Percentiles rank a stretch among this genome's conserved stretches.
phyloP scores from a whole-genome alignment of 148 eudicot species.

The Gaultheria prostrata region DNA sequence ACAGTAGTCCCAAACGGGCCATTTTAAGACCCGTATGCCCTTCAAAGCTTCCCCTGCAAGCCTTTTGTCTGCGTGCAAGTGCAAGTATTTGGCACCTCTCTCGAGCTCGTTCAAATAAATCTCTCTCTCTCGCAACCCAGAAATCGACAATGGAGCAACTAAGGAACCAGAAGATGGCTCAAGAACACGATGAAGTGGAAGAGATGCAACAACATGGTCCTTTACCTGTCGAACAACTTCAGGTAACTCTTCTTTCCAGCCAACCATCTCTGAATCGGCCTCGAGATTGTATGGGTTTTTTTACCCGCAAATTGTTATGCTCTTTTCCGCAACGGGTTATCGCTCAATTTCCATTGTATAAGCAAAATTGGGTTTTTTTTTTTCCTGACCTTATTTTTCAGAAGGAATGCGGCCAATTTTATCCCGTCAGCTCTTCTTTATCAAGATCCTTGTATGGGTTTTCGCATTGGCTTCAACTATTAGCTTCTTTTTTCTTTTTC shows the following conservation, averaged over 20 bases:
- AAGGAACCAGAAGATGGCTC: constrained; percentile 40
- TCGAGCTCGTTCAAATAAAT: constrained; percentile 3
- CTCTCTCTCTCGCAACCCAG: background rate
- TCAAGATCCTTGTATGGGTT: constrained; percentile 11
- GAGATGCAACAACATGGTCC: constrained; percentile 84
- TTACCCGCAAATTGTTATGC: background rate
- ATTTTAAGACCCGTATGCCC: no score
- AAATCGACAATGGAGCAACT: constrained; percentile 48
- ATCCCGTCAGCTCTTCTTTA: background rate
- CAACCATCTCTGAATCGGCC: background rate
- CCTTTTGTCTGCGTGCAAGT: background rate
- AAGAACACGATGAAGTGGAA: constrained; percentile 49
- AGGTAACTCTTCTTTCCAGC: constrained; percentile 35
- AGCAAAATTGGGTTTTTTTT: background rate
- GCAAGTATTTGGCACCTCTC: constrained; percentile 9
- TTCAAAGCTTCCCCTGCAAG: background rate
- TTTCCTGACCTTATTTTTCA: no score
- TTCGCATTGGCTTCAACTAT: background rate
- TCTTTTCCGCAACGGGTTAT: constrained; percentile 13
- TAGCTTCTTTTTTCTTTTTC: background rate
- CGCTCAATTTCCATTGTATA: background rate
- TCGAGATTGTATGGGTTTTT: background rate
- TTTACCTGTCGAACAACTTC: constrained; percentile 81
- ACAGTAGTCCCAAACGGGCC: background rate
- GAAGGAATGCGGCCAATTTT: background rate